phyloP scores from a whole-genome alignment of 2,329 filamentous ascomycete species.

The Hysterium pulicare region DNA sequence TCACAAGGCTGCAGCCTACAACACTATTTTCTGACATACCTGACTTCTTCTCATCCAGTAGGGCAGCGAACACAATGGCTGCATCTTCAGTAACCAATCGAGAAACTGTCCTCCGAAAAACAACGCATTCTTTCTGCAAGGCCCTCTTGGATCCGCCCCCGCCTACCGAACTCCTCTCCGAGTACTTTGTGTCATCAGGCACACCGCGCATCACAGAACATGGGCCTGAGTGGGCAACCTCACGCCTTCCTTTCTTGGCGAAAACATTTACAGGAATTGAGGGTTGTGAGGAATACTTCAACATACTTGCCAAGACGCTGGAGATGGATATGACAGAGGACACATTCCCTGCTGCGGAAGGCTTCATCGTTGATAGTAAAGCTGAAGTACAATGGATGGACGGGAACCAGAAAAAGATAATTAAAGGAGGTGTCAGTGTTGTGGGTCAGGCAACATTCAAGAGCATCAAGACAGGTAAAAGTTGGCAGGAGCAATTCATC shows the following conservation, averaged over 20 bases:
- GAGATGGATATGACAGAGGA: slow-evolving; percentile 29
- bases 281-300: slow-evolving; percentile 41
- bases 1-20: neutral
- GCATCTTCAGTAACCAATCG: neutral
- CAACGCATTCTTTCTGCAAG: slow-evolving; percentile 26
- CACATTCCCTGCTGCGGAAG: slow-evolving; percentile 30
- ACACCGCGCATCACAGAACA: slow-evolving; percentile 41
- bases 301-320: slow-evolving; percentile 29
- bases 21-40: neutral
- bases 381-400: slow-evolving; percentile 7
- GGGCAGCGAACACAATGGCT: neutral
- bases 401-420: slow-evolving; percentile 3
- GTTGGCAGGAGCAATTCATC: slow-evolving; percentile 41
- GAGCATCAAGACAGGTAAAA: slow-evolving; percentile 38
- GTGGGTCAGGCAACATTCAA: slow-evolving; percentile 34
- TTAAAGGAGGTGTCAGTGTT: slow-evolving; percentile 33
- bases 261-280: slow-evolving; percentile 33
- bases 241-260: slow-evolving; percentile 39
- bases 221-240: slow-evolving; percentile 37
- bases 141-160: slow-evolving; percentile 24
- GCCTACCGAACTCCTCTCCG: slow-evolving; percentile 21
- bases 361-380: slow-evolving; percentile 37
- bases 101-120: slow-evolving; percentile 17
- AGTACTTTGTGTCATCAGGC: slow-evolving; percentile 21
- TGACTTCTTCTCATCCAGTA: neutral